Evolutionary conservation across 352 stramenopile species (phyloP), one percentile per base, ranked within the genome.

Genomic region (Globisporangium takayamanum): DNA sequence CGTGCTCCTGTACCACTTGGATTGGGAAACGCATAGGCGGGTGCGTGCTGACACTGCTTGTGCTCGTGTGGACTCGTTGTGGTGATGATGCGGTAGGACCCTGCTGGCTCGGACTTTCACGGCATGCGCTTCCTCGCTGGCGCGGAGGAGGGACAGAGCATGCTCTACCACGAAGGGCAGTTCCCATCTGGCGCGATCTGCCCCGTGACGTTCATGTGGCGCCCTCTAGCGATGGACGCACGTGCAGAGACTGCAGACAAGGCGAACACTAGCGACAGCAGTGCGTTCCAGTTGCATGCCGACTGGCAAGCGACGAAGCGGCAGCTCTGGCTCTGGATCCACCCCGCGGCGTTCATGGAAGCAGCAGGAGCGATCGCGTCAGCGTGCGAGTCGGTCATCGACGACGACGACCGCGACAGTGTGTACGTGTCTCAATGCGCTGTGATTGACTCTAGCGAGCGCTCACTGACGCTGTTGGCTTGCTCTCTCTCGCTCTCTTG

Each of bases 311-410:
- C 39, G 20, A 72, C 58, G n/a, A 87, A 82, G 56, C 72, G 81
- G 2, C 79, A 92, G 56, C 57, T 92, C 18, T 92, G 83, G 83
- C 63, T 92, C 0, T 92, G 83, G 83, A 76, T 92, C 50, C 83
- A 92, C 46, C 75, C 83, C 5, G 78, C 80, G 10, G 78, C 79
- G 36, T 91, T 82, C 60, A 84, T 89, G 71, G 80, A 89, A 54
- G 78, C 83, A 2, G 77, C 80, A 6, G 78, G 57, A 11, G 83
- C 77, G 10, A 87, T 92, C 49, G 67, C 68, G 28, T 47, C 51
- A 12, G 83, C 80, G 16, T 91, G 79, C 44, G 65, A 82, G 28
- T 55, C 73, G 12, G 62, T 86, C 3, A 63, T 78, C 20, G 62
- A 53, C 11, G 71, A 85, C 15, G 30, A 39, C 36, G 50, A 55